Evolutionary conservation across 441 rosid species (phyloP), one percentile per base, ranked within the genome.

Genomic region (Theobroma grandiflorum): DNA sequence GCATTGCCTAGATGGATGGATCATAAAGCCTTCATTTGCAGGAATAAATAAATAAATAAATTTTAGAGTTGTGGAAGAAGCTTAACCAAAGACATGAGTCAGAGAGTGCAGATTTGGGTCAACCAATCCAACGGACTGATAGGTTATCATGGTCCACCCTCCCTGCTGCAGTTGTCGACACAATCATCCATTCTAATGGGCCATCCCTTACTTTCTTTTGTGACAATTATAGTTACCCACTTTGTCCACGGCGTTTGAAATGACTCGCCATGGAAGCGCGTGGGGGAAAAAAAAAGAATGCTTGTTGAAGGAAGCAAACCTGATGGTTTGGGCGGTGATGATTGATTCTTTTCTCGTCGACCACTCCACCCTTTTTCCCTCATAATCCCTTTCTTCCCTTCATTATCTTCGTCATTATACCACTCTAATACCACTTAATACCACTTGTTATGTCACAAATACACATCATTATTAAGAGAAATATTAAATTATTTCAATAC

Each of bases 41-140:
- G 3, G 12, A 45, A 4, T 1, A 4, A 53, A n/a, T 20, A 4
- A 53, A n/a, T 20, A 49, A 49, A 53, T 0, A 40, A 3, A 40
- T 53, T 53, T 11, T 14, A 3, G n/a, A 11, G 12, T 0, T 11
- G 4, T 3, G 2, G 50, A 40, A 16, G 33, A 40, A 62, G 40
- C 42, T 45, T 20, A 63, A 65, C n/a, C 7, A 35, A 4, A 66
- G 77, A 63, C 78, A 55, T 11, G 53, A 16, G 67, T 67, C 62
- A 43, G 40, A 55, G 4, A 14, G 14, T 40, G 14, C 35, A 11
- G 77, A 79, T 43, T 62, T 79, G 75, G 81, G 85, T 79, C 81
- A 82, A 76, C 84, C n/a, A 61, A 74, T 76, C 53, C 38, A 74
- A 74, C 53, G 75, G 70, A 52, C 57, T 15, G 55, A 40, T 77